These are phyloP conservation scores for Sisymbrium irio DNA, from an alignment of 345 rosid species.

Conservation along the genomic window DNA sequence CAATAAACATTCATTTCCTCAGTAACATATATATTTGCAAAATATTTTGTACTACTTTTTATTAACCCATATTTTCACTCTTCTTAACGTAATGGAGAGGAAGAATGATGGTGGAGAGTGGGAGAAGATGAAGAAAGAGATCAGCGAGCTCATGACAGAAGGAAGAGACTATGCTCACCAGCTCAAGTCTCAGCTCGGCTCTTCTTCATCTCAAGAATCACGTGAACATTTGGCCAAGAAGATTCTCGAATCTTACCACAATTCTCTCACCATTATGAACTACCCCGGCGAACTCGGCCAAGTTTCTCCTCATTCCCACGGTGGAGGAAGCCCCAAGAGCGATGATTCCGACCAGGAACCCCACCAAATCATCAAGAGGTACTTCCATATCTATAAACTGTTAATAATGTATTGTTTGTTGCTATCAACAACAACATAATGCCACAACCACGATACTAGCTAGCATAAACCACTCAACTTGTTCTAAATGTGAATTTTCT, in stretches of 20 bases:
- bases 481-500: neutral
- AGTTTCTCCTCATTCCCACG: constrained; percentile 45
- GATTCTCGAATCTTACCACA: constrained; percentile 62
- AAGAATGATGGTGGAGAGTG: constrained; percentile 47
- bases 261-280: constrained; percentile 54
- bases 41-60: neutral
- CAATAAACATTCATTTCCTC: constrained; percentile 7
- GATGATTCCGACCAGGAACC: constrained; percentile 65
- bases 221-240: constrained; percentile 40
- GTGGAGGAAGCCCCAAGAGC: constrained; percentile 57
- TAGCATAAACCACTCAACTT: neutral
- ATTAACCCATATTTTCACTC: neutral
- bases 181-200: constrained; percentile 38
- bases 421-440: neutral
- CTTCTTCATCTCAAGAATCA: constrained; percentile 48
- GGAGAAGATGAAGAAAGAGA: constrained; percentile 50
- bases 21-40: neutral
- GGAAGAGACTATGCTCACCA: constrained; percentile 59
- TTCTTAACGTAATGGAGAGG: constrained; percentile 25
- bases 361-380: constrained; percentile 33
- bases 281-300: constrained; percentile 13
- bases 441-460: neutral
- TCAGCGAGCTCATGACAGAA: constrained; percentile 48
- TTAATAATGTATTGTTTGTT: neutral
- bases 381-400: constrained; percentile 32